Percentiles rank a stretch among this genome's conserved stretches.
Evolutionary conservation across 345 rosid species (phyloP).

Genomic region (Xanthoceras sorbifolium): DNA sequence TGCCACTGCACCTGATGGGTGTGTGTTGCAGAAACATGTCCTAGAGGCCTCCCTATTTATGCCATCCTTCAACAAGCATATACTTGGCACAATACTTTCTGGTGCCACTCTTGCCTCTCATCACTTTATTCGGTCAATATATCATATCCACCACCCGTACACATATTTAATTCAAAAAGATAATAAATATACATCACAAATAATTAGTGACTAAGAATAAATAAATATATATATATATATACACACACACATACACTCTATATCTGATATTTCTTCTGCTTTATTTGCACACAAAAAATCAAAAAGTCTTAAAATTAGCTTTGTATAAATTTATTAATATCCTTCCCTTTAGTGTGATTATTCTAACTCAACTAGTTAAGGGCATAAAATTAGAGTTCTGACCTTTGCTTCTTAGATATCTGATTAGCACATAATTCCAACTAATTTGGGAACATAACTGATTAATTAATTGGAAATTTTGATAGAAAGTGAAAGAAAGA

Average conservation of each 20-base stretch:
- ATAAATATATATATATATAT: too few relatives aligned
- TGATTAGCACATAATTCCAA: not conserved
- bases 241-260: not conserved
- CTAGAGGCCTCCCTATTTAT: conserved; percentile 25
- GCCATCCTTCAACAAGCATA: conserved; percentile 30
- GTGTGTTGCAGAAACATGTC: conserved; percentile 1
- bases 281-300: too few relatives aligned
- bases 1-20: conserved; percentile 33
- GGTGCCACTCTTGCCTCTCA: not conserved
- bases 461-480: not conserved
- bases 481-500: not conserved
- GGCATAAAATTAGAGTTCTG: too few relatives aligned
- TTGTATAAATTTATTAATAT: too few relatives aligned
- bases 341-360: too few relatives aligned
- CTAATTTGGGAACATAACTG: not conserved
- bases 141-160: not conserved
- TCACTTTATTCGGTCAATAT: conserved; percentile 9
- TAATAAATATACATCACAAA: not conserved
- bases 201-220: not conserved
- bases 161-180: not conserved
- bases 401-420: too few relatives aligned
- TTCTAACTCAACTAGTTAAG: too few relatives aligned
- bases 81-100: conserved; percentile 39
- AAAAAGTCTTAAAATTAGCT: too few relatives aligned
- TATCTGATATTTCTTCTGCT: too few relatives aligned